Evolutionary conservation across 345 rosid species (phyloP).

Genomic region (Gossypium australe): DNA sequence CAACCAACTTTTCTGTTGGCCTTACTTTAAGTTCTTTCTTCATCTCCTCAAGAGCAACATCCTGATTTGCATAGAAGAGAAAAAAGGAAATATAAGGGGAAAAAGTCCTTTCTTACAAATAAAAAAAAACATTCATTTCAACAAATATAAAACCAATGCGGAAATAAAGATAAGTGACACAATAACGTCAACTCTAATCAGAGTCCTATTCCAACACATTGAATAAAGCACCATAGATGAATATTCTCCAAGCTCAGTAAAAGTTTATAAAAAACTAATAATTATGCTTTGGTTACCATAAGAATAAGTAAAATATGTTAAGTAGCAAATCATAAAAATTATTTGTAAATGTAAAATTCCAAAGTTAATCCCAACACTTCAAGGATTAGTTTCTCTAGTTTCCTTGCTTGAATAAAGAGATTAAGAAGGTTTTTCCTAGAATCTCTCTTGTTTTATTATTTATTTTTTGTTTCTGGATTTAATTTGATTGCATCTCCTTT

Average conservation of each 20-base stretch:
- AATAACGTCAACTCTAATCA: neutral
- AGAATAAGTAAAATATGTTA: neutral
- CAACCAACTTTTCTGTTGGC: slow-evolving; percentile 88
- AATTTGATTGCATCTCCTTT: neutral
- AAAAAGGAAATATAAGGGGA: neutral
- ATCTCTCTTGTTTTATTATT: neutral
- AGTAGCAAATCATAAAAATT: neutral
- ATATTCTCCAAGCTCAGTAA: neutral
- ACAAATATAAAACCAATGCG: neutral
- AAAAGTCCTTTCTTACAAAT: neutral
- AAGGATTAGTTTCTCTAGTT: neutral
- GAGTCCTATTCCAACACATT: neutral
- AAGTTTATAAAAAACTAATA: neutral
- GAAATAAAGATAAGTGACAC: neutral
- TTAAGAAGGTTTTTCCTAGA: neutral
- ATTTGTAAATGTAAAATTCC: neutral
- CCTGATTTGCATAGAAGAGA: slow-evolving; percentile 39
- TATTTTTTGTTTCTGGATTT: neutral
- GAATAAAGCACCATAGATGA: neutral
- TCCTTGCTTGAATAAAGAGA: neutral
- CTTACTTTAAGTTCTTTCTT: slow-evolving; percentile 85
- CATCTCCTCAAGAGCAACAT: slow-evolving; percentile 73
- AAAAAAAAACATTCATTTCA: neutral
- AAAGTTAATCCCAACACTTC: neutral
- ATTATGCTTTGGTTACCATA: neutral